These are phyloP conservation scores for Fusarium newnesense DNA, from an alignment of 2,329 filamentous ascomycete genomes.

Conservation along the genomic window DNA sequence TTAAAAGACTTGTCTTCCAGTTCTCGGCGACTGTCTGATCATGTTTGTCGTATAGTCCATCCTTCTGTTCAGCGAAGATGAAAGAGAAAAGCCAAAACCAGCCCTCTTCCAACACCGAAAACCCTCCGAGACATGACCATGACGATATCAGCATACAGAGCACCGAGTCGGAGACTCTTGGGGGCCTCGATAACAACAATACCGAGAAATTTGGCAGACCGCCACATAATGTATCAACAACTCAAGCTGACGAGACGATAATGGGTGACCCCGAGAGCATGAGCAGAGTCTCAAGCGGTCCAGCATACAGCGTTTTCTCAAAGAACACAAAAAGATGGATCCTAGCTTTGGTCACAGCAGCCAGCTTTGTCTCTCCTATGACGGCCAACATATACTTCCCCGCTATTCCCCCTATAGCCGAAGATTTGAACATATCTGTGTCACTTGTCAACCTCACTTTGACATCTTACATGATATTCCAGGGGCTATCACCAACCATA, in stretches of 20 bases:
- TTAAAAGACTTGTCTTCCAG: conserved; percentile 26
- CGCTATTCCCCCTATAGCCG: conserved; percentile 53
- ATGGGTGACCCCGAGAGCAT: conserved; percentile 34
- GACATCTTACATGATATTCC: conserved; percentile 72
- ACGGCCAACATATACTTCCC: conserved; percentile 68
- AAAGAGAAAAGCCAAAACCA: conserved; percentile 14
- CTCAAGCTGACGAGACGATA: conserved; percentile 13
- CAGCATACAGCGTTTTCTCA: conserved; percentile 46
- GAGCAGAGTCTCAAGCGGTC: conserved; percentile 34
- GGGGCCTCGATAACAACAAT: background rate
- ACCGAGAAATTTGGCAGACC: conserved; percentile 17
- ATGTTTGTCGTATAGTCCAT: conserved; percentile 1
- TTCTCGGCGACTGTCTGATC: conserved; percentile 1
- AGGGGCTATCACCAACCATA: conserved; percentile 69
- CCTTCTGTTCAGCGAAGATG: conserved; percentile 18
- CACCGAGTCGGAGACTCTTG: conserved; percentile 9
- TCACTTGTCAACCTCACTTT: conserved; percentile 60
- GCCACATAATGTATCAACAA: background rate
- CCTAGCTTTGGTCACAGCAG: conserved; percentile 61
- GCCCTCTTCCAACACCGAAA: background rate
- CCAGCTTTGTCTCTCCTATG: conserved; percentile 66
- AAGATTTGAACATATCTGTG: conserved; percentile 52
- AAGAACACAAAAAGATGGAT: conserved; percentile 61
- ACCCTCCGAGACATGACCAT: conserved; percentile 7
- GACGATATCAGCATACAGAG: conserved; percentile 9